Evolutionary conservation across 768 basidiomycete species (phyloP), one percentile per base, ranked within the genome.

Genomic region (Cubamyces lactineus): DNA sequence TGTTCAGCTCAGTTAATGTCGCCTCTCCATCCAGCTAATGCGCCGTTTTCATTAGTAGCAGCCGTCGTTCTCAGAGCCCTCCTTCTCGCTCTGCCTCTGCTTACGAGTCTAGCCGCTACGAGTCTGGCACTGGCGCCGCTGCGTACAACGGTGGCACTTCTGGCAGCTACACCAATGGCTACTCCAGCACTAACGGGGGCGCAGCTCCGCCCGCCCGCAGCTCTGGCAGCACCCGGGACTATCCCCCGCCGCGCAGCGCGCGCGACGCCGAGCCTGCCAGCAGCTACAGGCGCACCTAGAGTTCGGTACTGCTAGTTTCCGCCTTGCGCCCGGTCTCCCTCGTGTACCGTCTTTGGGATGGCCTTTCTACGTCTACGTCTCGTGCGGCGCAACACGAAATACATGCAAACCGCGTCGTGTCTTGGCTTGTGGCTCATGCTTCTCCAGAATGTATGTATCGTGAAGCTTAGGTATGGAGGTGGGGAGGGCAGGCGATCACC

Each of bases 1-100:
- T 61, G 54, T 55, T 17, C 53, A 8, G 8, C 42, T 21, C 53
- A 45, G 41, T 23, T 47, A 26, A 47, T 51, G 47, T 45, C 51
- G 17, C 26, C 42, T 62, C 4, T 55, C 62, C 21, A 46, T 24
- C 47, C 24, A 19, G 42, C 53, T 19, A 54, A 66, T 39, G 8
- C 15, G 17, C 0, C 11, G 7, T 50, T 21, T 19, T 23, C 28
- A 6, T 9, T n/a, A 15, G 28, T 43, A 51, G 34, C 62, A 89
- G 88, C 59, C 87, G 90, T 67, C 87, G 90, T 54, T 92, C 91
- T 38, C 81, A 85, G 68, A 92, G 90, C 67, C 88, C 87, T 58
- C 81, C 82, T 63, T 75, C 82, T 59, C 79, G 84, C 45, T 76
- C 84, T 62, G 73, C 75, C 42, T 66, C 70, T 69, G 72, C 77